Evolutionary conservation across 306 rosid species (phyloP), one percentile per base, ranked within the genome.

Genomic region (Parietaria judaica): DNA sequence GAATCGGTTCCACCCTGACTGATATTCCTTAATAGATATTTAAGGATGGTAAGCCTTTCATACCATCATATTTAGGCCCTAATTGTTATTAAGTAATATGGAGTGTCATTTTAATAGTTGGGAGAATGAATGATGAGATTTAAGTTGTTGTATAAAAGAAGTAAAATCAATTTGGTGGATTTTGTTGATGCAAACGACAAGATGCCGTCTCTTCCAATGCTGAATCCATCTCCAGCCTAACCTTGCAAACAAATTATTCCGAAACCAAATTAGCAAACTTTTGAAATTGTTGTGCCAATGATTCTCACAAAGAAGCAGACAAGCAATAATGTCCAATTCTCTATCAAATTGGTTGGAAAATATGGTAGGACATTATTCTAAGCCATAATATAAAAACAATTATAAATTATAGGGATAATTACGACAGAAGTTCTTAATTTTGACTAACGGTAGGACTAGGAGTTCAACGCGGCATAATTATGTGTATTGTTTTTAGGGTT

Each of bases 191-290:
- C 36, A 43, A 11, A n/a, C 9, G 47, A 41, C 17, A 39, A 41
- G 6, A 0, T 7, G 6, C 23, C 12, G 8, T n/a, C 3, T 10
- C 17, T 59, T 14, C 64, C 7, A 44, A 59, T 7, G 50, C 52
- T 1, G 2, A 23, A 23, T 23, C 31, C 31, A 23, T 60, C 16
- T 60, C 51, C 52, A 60, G 15, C 51, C 37, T 14, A 4, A 15
- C 51, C 64, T 60, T 60, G 37, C 49, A 44, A 60, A 39, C 64
- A 14, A 44, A 41, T 44, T 60, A 23, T 60, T 60, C 52, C 64
- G 17, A 59, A 60, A 60, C 51, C 64, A 39, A 60, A 43, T 60
- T 38, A 16, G 51, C 38, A 60, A 14, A 6, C 11, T 36, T 11
- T 36, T 7, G 61, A 47, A 14, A 6, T 56, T 56, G 13, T 35